Conservation (phyloP, 495 filamentous ascomycete species). For the Hapsidospora chrysogenum region DNA sequence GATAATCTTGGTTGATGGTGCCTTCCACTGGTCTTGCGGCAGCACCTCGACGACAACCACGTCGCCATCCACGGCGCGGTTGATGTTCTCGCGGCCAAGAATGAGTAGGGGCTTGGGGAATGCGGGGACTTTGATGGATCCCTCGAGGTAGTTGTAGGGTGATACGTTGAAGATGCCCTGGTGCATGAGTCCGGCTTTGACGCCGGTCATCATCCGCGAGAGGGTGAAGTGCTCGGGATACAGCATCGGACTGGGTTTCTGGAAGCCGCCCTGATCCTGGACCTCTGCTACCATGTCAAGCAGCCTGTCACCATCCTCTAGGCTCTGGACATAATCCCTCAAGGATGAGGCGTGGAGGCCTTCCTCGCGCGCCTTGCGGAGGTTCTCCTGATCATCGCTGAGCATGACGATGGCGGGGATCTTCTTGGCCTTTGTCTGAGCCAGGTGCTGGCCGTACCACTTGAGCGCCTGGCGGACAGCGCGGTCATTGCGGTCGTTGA, state of each 20-base stretch:
- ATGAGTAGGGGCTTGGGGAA: slow-evolving; percentile 82
- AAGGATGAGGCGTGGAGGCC: slow-evolving; percentile 49
- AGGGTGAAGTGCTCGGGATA: slow-evolving; percentile 71
- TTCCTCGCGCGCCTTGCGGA: slow-evolving; percentile 66
- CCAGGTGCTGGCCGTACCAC: slow-evolving; percentile 79
- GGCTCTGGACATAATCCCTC: slow-evolving; percentile 60
- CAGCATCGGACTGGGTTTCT: slow-evolving; percentile 47
- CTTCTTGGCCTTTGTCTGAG: slow-evolving; percentile 38
- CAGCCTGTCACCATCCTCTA: slow-evolving; percentile 68
- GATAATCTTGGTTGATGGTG: slow-evolving; percentile 82
- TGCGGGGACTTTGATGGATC: slow-evolving; percentile 70
- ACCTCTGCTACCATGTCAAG: slow-evolving; percentile 89
- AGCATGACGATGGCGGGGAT: slow-evolving; percentile 78
- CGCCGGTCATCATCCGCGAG: slow-evolving; percentile 90
- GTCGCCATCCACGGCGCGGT: slow-evolving; percentile 82
- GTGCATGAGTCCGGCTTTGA: slow-evolving; percentile 72
- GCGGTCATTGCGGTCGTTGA: slow-evolving; percentile 93
- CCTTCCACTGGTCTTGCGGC: slow-evolving; percentile 91
- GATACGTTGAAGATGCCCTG: slow-evolving; percentile 93
- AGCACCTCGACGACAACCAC: slow-evolving; percentile 81
- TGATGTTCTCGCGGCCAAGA: slow-evolving; percentile 91
- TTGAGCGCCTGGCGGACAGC: slow-evolving; percentile 72
- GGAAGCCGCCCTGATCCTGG: slow-evolving; percentile 42
- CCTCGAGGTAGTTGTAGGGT: slow-evolving; percentile 93
- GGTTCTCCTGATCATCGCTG: slow-evolving; percentile 77